Percentiles rank a stretch among this genome's conserved stretches.
These are phyloP conservation scores for Paulownia fortunei DNA, from an alignment of 257 asterid genomes.

Conservation along the genomic window DNA sequence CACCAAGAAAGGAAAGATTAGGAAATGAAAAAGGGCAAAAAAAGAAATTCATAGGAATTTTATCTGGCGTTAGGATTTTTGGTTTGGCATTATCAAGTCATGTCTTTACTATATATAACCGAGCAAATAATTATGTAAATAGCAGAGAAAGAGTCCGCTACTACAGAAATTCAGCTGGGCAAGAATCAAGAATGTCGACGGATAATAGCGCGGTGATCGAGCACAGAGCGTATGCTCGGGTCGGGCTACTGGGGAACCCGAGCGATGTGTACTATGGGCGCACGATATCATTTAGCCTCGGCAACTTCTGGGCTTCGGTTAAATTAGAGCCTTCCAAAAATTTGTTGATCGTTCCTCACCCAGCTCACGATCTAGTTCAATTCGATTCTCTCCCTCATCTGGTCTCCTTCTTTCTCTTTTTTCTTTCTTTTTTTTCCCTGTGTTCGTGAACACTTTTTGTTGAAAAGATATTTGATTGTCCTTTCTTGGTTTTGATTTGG, in stretches of 20 bases:
- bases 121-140: neutral
- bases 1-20: no score
- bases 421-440: neutral
- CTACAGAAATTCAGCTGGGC: neutral
- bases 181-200: slow-evolving; percentile 35
- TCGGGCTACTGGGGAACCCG: slow-evolving; percentile 82
- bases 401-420: slow-evolving; percentile 42
- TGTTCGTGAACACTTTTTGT: neutral
- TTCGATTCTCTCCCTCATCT: slow-evolving; percentile 69
- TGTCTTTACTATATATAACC: no score
- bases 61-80: no score
- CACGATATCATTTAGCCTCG: slow-evolving; percentile 74
- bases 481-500: slow-evolving; percentile 11
- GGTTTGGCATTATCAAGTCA: no score
- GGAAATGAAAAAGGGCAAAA: no score
- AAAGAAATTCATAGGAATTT: no score
- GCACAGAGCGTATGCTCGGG: slow-evolving; percentile 75
- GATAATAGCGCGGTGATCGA: slow-evolving; percentile 47
- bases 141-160: neutral
- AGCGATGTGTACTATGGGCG: slow-evolving; percentile 87
- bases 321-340: slow-evolving; percentile 66
- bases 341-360: slow-evolving; percentile 73
- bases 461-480: neutral
- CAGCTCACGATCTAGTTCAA: slow-evolving; percentile 72
- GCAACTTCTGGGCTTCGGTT: slow-evolving; percentile 82